phyloP scores from a whole-genome alignment of 371 early-diverging fungal genomes.

The Batkoa obscura region DNA sequence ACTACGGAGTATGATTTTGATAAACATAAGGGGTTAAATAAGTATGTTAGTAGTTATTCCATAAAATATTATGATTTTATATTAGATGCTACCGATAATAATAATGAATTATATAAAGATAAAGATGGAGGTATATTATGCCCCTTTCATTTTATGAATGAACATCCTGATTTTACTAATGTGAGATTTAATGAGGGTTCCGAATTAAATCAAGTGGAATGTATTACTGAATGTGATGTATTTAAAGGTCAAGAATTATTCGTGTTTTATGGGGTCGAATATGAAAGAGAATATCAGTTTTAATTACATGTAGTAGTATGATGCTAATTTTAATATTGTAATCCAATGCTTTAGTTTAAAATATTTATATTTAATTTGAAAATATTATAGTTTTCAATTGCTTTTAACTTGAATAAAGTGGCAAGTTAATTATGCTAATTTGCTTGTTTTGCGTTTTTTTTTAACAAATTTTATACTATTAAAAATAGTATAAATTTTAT shows the following conservation, averaged over 20 bases:
- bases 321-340: too few relatives aligned
- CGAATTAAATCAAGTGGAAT: conserved; percentile 57
- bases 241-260: conserved; percentile 53
- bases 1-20: conserved; percentile 82
- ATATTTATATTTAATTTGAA: too few relatives aligned
- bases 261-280: conserved; percentile 55
- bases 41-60: conserved; percentile 51
- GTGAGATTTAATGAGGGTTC: conserved; percentile 51
- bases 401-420: too few relatives aligned
- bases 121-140: conserved; percentile 42
- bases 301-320: too few relatives aligned
- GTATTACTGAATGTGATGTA: conserved; percentile 43
- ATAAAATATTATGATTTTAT: conserved; percentile 68
- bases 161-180: conserved; percentile 31
- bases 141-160: conserved; percentile 76
- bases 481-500: too few relatives aligned
- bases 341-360: too few relatives aligned
- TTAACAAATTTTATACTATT: too few relatives aligned
- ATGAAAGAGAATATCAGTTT: conserved; percentile 13
- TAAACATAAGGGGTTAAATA: conserved; percentile 52
- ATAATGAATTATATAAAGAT: conserved; percentile 47
- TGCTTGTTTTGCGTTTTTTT: too few relatives aligned
- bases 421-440: too few relatives aligned
- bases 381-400: too few relatives aligned
- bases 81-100: conserved; percentile 62